phyloP scores from a whole-genome alignment of 1,284 basidiomycete species.

The Malassezia pachydermatis region DNA sequence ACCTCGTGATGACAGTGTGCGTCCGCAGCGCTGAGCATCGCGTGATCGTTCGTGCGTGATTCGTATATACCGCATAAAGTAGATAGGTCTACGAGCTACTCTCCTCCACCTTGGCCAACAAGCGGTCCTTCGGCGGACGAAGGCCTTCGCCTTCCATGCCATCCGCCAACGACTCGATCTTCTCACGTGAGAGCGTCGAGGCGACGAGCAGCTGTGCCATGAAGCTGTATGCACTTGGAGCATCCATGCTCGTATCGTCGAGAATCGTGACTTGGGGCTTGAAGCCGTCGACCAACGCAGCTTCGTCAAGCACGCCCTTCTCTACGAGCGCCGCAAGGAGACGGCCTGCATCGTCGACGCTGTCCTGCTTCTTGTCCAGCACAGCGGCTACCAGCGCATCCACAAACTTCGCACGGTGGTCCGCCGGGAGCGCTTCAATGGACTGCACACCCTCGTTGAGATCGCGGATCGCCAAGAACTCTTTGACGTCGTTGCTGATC shows the following conservation, averaged over 20 bases:
- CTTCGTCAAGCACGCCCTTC: constrained; percentile 30
- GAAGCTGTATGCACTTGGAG: constrained; percentile 69
- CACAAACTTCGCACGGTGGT: constrained; percentile 60
- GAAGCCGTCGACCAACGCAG: constrained; percentile 61
- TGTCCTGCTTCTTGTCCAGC: constrained; percentile 71
- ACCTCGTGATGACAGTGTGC: too few relatives aligned
- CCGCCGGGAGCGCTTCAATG: constrained; percentile 60
- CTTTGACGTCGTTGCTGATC: constrained; percentile 56
- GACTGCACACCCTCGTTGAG: constrained; percentile 73
- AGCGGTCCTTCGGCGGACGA: constrained; percentile 41
- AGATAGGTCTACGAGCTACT: constrained; percentile 1
- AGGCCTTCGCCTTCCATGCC: constrained; percentile 43
- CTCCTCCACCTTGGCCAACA: constrained; percentile 42
- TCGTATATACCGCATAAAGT: too few relatives aligned
- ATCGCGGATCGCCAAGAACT: constrained; percentile 54
- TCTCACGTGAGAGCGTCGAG: constrained; percentile 28
- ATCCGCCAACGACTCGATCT: constrained; percentile 38
- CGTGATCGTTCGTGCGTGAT: too few relatives aligned
- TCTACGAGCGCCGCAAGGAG: constrained; percentile 38
- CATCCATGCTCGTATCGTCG: constrained; percentile 78
- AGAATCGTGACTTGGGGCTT: constrained; percentile 61
- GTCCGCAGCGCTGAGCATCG: too few relatives aligned
- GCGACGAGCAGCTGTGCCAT: constrained; percentile 54
- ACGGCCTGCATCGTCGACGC: constrained; percentile 55
- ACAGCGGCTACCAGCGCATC: constrained; percentile 63